These are phyloP conservation scores for Mucor ambiguus DNA, from an alignment of 371 early-diverging fungal species.

Conservation along the genomic window DNA sequence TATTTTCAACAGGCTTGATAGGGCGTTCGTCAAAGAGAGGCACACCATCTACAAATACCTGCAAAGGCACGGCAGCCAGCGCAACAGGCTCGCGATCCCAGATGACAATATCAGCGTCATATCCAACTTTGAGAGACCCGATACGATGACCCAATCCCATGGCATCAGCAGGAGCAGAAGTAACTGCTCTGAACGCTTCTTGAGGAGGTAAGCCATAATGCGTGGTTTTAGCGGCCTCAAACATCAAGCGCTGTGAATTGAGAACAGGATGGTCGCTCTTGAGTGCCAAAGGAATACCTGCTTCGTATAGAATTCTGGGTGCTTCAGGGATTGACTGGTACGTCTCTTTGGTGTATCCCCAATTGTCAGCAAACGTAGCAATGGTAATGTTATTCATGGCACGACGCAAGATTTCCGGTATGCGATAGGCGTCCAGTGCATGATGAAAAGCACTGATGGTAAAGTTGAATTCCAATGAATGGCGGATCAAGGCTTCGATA, in stretches of 20 bases:
- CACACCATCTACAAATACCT: slow-evolving; percentile 74
- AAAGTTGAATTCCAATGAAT: slow-evolving; percentile 76
- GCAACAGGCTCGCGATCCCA: slow-evolving; percentile 69
- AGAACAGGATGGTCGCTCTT: slow-evolving; percentile 83
- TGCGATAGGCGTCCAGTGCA: slow-evolving; percentile 77
- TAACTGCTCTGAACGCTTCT: slow-evolving; percentile 66
- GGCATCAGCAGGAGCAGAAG: slow-evolving; percentile 72
- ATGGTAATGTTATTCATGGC: slow-evolving; percentile 67
- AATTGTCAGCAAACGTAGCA: slow-evolving; percentile 72
- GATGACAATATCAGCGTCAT: slow-evolving; percentile 79
- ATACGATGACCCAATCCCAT: slow-evolving; percentile 72
- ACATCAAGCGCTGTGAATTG: slow-evolving; percentile 67
- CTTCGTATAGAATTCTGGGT: slow-evolving; percentile 64
- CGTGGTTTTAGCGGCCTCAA: slow-evolving; percentile 75
- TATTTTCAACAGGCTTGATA: slow-evolving; percentile 3
- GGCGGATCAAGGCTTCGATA: slow-evolving; percentile 75
- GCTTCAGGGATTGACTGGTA: slow-evolving; percentile 64
- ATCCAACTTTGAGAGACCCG: slow-evolving; percentile 64
- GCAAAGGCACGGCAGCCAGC: slow-evolving; percentile 70
- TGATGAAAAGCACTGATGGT: slow-evolving; percentile 82
- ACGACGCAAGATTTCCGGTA: slow-evolving; percentile 71
- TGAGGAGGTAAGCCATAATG: slow-evolving; percentile 69
- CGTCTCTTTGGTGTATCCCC: slow-evolving; percentile 79
- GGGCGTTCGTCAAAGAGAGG: slow-evolving; percentile 45
- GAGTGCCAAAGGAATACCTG: slow-evolving; percentile 70